These are phyloP conservation scores for Fusarium scirpi DNA, from an alignment of 2,329 filamentous ascomycete species.

Conservation along the genomic window DNA sequence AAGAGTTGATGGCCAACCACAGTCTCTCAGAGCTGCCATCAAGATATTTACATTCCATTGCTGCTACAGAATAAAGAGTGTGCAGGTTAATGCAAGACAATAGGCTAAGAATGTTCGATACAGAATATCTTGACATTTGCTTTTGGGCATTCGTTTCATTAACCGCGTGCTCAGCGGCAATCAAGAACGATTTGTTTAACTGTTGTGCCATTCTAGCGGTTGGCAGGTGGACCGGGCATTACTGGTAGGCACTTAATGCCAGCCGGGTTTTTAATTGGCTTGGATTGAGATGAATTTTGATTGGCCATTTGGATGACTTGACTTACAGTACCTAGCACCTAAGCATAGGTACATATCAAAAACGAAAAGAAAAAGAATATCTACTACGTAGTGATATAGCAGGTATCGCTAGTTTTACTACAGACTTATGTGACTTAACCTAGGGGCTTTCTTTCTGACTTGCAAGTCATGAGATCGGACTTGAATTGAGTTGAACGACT, in stretches of 20 bases:
- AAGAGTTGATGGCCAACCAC: constrained; percentile 23
- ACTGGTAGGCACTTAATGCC: not conserved
- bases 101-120: not conserved
- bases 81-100: not conserved
- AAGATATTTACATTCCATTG: constrained; percentile 2
- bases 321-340: no score
- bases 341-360: not conserved
- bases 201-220: constrained; percentile 16
- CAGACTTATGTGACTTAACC: not conserved
- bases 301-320: not conserved
- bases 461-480: not conserved
- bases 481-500: not conserved
- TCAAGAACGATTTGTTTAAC: not conserved
- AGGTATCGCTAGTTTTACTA: no score
- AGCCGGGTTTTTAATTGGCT: not conserved
- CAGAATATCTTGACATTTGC: constrained; percentile 9
- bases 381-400: not conserved
- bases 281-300: not conserved
- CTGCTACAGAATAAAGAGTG: constrained; percentile 7
- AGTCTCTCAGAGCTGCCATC: not conserved
- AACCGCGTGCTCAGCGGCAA: not conserved
- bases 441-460: not conserved
- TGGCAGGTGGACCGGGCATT: constrained; percentile 40
- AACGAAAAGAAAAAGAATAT: not conserved
- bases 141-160: constrained; percentile 7